phyloP scores from a whole-genome alignment of 2,329 filamentous ascomycete species.

The Fusarium abutilonis region DNA sequence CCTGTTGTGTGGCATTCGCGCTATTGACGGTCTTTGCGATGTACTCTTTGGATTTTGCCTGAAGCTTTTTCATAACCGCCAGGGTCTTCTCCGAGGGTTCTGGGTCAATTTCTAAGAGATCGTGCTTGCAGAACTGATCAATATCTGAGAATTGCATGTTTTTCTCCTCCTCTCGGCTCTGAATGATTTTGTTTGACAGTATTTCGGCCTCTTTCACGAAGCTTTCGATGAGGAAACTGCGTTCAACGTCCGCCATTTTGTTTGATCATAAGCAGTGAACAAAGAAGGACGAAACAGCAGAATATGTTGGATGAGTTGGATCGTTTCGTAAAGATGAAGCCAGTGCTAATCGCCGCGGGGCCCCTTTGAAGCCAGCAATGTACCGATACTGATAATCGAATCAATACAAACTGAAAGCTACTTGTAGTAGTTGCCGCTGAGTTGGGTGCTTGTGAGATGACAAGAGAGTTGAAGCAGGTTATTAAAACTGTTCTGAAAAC shows the following conservation, averaged over 20 bases:
- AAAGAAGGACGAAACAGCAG: neutral
- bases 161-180: neutral
- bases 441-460: neutral
- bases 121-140: neutral
- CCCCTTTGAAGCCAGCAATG: neutral
- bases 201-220: neutral
- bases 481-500: neutral
- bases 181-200: neutral
- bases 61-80: neutral
- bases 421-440: neutral
- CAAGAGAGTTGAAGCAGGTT: neutral
- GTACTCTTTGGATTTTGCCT: neutral
- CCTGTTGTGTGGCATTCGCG: neutral
- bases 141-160: neutral
- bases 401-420: neutral
- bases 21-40: slow-evolving; percentile 6
- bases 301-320: neutral
- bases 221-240: neutral
- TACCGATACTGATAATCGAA: neutral
- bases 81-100: neutral
- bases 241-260: neutral
- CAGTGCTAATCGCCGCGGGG: neutral
- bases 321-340: neutral
- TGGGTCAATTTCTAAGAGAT: neutral
- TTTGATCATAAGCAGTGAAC: neutral